Evolutionary conservation across 306 rosid species (phyloP).

Genomic region (Mimosa pudica): DNA sequence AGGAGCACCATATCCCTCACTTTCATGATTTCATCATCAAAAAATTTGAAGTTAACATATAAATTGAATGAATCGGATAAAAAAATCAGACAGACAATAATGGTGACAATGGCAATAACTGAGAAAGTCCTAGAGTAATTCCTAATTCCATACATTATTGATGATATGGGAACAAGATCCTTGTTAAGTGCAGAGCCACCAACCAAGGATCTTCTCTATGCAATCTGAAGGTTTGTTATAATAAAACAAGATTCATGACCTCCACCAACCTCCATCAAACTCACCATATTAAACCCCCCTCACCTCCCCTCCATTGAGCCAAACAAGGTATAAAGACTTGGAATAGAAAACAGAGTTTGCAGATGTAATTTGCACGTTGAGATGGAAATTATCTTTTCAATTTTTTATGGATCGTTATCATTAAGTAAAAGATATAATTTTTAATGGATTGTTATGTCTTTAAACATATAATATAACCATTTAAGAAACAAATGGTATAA

Average conservation of each 20-base stretch:
- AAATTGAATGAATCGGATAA: slow-evolving; percentile 26
- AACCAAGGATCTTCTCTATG: slow-evolving; percentile 55
- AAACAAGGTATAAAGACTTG: too few species aligned
- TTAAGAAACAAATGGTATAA: too few species aligned
- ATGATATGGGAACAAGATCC: slow-evolving; percentile 73
- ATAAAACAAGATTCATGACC: slow-evolving; percentile 50
- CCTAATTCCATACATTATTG: slow-evolving; percentile 87
- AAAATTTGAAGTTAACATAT: not conserved
- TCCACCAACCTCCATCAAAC: too few species aligned
- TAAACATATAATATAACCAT: too few species aligned
- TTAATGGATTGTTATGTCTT: too few species aligned
- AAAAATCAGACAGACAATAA: slow-evolving; percentile 19
- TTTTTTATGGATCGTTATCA: too few species aligned
- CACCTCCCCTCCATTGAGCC: too few species aligned
- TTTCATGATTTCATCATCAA: not conserved
- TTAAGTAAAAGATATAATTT: too few species aligned
- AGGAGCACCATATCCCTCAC: not conserved
- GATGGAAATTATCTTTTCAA: too few species aligned
- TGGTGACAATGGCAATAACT: slow-evolving; percentile 25
- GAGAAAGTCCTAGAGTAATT: slow-evolving; percentile 93
- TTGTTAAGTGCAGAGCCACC: slow-evolving; percentile 66
- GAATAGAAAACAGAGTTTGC: too few species aligned
- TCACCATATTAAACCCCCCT: too few species aligned
- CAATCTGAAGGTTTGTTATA: slow-evolving; percentile 91
- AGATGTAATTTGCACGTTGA: too few species aligned